Evolutionary conservation across 2,329 filamentous ascomycete genomes (phyloP).

Genomic region (Neocucurbitaria cava): DNA sequence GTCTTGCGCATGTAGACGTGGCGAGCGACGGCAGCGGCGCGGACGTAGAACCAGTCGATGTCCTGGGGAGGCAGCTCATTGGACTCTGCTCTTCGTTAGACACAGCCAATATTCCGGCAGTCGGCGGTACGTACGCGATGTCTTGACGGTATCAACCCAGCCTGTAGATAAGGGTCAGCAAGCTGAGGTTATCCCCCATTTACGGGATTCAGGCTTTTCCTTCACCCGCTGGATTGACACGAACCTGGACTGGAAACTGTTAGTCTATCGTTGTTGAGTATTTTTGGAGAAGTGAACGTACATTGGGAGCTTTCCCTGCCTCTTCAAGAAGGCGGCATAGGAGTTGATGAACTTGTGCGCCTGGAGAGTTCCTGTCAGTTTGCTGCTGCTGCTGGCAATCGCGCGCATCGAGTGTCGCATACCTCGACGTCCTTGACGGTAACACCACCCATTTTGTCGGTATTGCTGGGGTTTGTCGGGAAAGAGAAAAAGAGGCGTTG

Average conservation of each 20-base stretch:
- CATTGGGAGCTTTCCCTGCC: slow-evolving; percentile 90
- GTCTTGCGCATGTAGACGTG: slow-evolving; percentile 99
- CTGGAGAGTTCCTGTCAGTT: slow-evolving; percentile 52
- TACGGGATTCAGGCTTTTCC: slow-evolving; percentile 62
- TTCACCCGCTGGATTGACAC: slow-evolving; percentile 53
- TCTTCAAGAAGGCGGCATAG: slow-evolving; percentile 90
- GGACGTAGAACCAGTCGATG: slow-evolving; percentile 93
- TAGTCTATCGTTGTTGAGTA: slow-evolving; percentile 19
- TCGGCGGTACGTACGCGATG: slow-evolving; percentile 61
- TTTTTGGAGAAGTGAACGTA: slow-evolving; percentile 25
- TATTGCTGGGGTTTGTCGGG: slow-evolving; percentile 44
- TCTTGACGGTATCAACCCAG: slow-evolving; percentile 99
- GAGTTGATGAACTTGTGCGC: slow-evolving; percentile 88
- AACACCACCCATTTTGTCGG: slow-evolving; percentile 81
- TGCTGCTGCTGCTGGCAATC: slow-evolving; percentile 1
- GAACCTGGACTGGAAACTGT: slow-evolving; percentile 68
- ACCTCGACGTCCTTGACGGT: slow-evolving; percentile 87
- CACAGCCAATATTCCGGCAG: not conserved
- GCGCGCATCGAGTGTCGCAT: slow-evolving; percentile 55
- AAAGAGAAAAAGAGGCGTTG: slow-evolving; percentile 22
- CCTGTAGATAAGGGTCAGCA: slow-evolving; percentile 67
- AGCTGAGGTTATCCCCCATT: slow-evolving; percentile 56
- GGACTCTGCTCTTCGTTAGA: slow-evolving; percentile 60
- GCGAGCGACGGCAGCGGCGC: slow-evolving; percentile 92
- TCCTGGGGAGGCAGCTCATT: slow-evolving; percentile 98